A percentile compares a stretch with the other conserved stretches of the same genome.
Conservation (phyloP, 108 stramenopile genomes). For the Aurantiochytrium sp. region DNA sequence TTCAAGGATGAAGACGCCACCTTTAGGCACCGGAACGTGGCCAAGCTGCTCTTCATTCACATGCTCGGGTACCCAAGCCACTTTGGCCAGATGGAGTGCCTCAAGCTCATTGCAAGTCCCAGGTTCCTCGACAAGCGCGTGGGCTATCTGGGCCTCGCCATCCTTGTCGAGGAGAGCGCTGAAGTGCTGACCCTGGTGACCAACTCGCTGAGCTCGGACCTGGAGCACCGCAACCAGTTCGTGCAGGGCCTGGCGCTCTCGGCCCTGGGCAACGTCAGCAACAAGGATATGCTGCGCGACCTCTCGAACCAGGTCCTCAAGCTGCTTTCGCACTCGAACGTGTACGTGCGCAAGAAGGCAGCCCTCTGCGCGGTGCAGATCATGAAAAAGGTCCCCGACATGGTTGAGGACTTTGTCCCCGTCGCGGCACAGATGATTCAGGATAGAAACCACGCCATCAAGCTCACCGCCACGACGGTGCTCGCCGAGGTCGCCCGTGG, state of each 20-base stretch:
- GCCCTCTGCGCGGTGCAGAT: slow-evolving; percentile 83
- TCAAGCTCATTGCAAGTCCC: slow-evolving; percentile 95
- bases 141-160: slow-evolving; percentile 58
- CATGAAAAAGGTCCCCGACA: slow-evolving; percentile 70
- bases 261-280: slow-evolving; percentile 94
- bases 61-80: slow-evolving; percentile 99
- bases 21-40: slow-evolving; percentile 95
- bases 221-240: slow-evolving; percentile 65
- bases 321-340: slow-evolving; percentile 69
- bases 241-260: slow-evolving; percentile 88
- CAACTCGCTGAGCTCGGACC: slow-evolving; percentile 40
- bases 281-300: slow-evolving; percentile 89
- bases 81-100: slow-evolving; percentile 98
- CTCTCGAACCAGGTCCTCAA: slow-evolving; percentile 90
- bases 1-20: slow-evolving; percentile 85
- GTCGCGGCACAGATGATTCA: slow-evolving; percentile 77
- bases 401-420: slow-evolving; percentile 93
- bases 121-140: slow-evolving; percentile 96
- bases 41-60: slow-evolving; percentile 98
- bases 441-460: slow-evolving; percentile 91
- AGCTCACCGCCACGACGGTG: slow-evolving; percentile 86
- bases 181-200: slow-evolving; percentile 92
- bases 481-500: slow-evolving; percentile 70
- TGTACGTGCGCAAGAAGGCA: slow-evolving; percentile 94
- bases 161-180: slow-evolving; percentile 90